Conservation (phyloP, 352 stramenopile genomes). For the Globisporangium abappressorium region DNA sequence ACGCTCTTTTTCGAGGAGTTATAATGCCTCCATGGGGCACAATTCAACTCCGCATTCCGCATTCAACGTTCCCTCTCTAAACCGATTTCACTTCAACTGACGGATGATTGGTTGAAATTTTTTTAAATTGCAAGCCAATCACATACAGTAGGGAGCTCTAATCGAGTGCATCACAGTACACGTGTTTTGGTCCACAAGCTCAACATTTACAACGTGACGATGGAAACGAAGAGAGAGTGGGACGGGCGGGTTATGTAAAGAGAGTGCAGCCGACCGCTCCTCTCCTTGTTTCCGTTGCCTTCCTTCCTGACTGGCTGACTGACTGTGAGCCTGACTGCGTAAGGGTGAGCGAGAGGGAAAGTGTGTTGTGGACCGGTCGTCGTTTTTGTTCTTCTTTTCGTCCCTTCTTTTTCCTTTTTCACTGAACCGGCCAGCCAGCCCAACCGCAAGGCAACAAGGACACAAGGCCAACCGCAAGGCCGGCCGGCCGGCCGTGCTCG, state of each 20-base stretch:
- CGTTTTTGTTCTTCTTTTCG: no score
- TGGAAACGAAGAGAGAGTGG: background rate
- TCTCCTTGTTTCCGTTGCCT: background rate
- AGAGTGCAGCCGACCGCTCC: background rate
- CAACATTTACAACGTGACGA: background rate
- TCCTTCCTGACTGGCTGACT: no score
- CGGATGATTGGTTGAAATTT: background rate
- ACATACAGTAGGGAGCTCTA: background rate
- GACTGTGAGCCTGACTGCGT: no score
- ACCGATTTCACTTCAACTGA: background rate
- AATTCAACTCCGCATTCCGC: background rate
- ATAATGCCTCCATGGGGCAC: background rate
- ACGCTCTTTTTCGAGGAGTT: no score
- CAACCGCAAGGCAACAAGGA: background rate
- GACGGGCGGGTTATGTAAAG: background rate
- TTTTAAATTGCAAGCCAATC: background rate
- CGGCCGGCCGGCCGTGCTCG: background rate
- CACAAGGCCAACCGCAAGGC: background rate
- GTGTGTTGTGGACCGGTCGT: no score
- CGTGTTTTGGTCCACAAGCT: background rate
- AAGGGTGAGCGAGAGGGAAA: no score
- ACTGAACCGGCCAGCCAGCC: background rate
- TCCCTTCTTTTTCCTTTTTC: background rate
- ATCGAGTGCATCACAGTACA: background rate
- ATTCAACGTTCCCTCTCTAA: background rate